Evolutionary conservation across 192 early-diverging fungal species (phyloP), one percentile per base, ranked within the genome.

Genomic region (Rhizophagus clarus): DNA sequence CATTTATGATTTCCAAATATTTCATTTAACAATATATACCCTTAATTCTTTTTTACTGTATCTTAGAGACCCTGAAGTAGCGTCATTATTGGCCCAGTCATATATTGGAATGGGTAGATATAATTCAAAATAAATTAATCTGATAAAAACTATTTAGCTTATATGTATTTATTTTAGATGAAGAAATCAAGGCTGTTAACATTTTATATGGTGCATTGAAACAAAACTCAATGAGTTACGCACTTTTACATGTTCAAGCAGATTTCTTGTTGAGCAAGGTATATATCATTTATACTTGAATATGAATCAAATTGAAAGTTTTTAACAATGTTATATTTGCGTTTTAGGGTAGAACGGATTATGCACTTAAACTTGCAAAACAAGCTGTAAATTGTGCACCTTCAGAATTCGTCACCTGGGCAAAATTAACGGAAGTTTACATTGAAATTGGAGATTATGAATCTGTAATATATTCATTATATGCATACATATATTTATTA

Each of bases 331-430:
- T 22, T 34, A 22, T 42, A 77, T 51, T 20, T 32, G 17, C 29
- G 28, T 42, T 24, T 45, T 86, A 91, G 85, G 87, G 90, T 17
- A 85, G 88, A 72, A 82, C 88, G 61, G 92, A 96, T 49, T 91
- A 93, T 75, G 96, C 97, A 4, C 84, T 96, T 42, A 92, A 93
- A 68, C 84, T 99, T 14, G 96, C 96, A 24, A 96, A 97, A 79
- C 92, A 95, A 82, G 97, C 96, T 15, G 97, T 98, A 45, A 95
- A 96, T 79, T 93, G 89, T 74, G 96, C 97, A 4, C 97, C 98
- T 4, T 96, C 95, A 28, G 98, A 99, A 84, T 99, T 95, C 82
- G 85, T 90, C 20, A 95, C 97, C 0, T 99, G 98, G 98, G 93
- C 96, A 24, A 97, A 97, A 82, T 88, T 99, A 29, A 97, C 96